Percentiles rank a stretch among this genome's conserved stretches.
phyloP scores from a whole-genome alignment of 2,329 filamentous ascomycete species.

The Nectriaceae sp. region DNA sequence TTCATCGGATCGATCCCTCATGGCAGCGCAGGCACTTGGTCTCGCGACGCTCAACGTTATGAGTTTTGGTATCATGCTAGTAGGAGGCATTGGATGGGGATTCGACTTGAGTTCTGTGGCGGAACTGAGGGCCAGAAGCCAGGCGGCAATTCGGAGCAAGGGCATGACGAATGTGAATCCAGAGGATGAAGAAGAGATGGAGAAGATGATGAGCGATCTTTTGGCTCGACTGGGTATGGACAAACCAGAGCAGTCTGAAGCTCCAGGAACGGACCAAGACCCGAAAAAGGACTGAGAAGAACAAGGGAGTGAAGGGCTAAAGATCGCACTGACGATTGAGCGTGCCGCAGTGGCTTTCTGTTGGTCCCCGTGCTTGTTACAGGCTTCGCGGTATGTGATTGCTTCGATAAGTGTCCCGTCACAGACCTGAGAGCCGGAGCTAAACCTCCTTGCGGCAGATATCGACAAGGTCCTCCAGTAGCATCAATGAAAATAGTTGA shows the following conservation, averaged over 20 bases:
- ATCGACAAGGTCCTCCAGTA: too few species aligned
- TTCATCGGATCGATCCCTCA: slow-evolving; percentile 44
- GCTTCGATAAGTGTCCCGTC: too few species aligned
- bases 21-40: slow-evolving; percentile 81
- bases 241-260: slow-evolving; percentile 6
- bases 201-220: slow-evolving; percentile 61
- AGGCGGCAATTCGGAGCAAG: slow-evolving; percentile 40
- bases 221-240: slow-evolving; percentile 53
- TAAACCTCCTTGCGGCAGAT: too few species aligned
- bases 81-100: slow-evolving; percentile 74
- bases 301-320: too few species aligned
- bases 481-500: too few species aligned
- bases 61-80: slow-evolving; percentile 72
- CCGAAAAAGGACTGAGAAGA: slow-evolving; percentile 14
- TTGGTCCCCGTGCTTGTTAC: too few species aligned
- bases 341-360: too few species aligned
- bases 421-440: too few species aligned
- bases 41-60: slow-evolving; percentile 85
- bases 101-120: slow-evolving; percentile 73
- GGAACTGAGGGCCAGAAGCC: slow-evolving; percentile 61
- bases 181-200: slow-evolving; percentile 61
- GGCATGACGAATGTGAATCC: slow-evolving; percentile 29
- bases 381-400: too few species aligned
- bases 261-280: slow-evolving; percentile 4
- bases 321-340: too few species aligned